Evolutionary conservation across 2,329 filamentous ascomycete species (phyloP).

Genomic region (Aspergillus terreus): DNA sequence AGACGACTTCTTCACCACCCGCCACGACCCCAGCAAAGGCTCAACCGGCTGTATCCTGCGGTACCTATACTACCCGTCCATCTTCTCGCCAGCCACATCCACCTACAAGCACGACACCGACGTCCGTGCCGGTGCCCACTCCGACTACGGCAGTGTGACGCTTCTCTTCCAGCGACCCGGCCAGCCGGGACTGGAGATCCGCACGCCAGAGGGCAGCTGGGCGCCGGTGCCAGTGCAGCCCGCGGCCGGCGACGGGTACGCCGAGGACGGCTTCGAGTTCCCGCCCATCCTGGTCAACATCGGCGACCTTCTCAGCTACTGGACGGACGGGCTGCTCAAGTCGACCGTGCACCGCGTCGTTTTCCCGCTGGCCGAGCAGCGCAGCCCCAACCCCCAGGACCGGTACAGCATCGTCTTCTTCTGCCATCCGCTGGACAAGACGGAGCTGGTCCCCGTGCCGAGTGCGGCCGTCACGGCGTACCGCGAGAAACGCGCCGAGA

Average conservation of each 20-base stretch:
- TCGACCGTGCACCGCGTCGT: conserved; percentile 87
- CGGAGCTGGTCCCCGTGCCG: conserved; percentile 53
- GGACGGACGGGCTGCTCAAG: conserved; percentile 84
- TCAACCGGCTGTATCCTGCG: conserved; percentile 60
- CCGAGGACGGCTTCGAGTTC: conserved; percentile 43
- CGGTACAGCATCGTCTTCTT: conserved; percentile 61
- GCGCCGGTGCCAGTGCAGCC: conserved; percentile 66
- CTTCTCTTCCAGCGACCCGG: conserved; percentile 79
- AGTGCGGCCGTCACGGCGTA: conserved; percentile 47
- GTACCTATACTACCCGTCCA: conserved; percentile 68
- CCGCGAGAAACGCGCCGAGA: conserved; percentile 26
- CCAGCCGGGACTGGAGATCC: conserved; percentile 83
- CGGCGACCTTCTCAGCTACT: conserved; percentile 73
- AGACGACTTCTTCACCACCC: conserved; percentile 55
- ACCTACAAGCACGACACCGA: conserved; percentile 53
- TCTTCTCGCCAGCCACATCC: conserved; percentile 40
- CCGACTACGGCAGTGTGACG: conserved; percentile 71
- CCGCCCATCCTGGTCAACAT: conserved; percentile 73
- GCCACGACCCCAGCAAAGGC: conserved; percentile 53
- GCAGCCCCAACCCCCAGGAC: conserved; percentile 41
- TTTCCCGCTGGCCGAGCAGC: conserved; percentile 52
- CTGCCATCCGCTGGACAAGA: conserved; percentile 58
- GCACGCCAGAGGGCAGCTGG: conserved; percentile 57
- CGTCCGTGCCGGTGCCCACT: conserved; percentile 86
- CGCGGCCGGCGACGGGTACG: neutral